Conservation (phyloP, 2,329 filamentous ascomycete genomes). For the Alternaria sp. region DNA sequence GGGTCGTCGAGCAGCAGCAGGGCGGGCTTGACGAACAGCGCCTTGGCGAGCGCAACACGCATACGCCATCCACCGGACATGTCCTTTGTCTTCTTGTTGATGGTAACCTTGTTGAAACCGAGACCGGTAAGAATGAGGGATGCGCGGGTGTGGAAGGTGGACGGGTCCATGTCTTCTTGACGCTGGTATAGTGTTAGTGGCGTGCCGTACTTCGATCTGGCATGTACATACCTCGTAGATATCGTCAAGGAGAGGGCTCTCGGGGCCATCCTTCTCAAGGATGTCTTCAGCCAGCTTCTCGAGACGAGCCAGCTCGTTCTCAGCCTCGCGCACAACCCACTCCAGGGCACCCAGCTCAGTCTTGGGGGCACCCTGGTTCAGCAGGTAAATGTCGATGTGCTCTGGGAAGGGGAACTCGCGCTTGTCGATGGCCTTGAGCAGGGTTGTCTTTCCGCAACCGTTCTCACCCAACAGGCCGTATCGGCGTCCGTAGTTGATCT, state of each 20-base stretch:
- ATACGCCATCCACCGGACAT: constrained; percentile 99
- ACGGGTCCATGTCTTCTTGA: constrained; percentile 98
- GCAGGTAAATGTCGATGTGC: constrained; percentile 95
- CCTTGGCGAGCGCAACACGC: constrained; percentile 97
- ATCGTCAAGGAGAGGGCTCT: constrained; percentile 87
- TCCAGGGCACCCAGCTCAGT: constrained; percentile 89
- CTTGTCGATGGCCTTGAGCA: constrained; percentile 90
- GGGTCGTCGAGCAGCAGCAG: constrained; percentile 96
- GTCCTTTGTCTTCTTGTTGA: constrained; percentile 99
- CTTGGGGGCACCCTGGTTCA: constrained; percentile 94
- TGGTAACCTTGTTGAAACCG: constrained; percentile 97
- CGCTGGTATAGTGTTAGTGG: constrained; percentile 62
- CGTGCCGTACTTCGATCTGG: background rate
- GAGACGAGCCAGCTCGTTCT: constrained; percentile 88
- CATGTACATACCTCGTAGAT: constrained; percentile 81
- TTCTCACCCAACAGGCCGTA: constrained; percentile 98
- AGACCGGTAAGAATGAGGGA: constrained; percentile 98
- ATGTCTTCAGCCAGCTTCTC: constrained; percentile 89
- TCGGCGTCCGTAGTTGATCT: constrained; percentile 88
- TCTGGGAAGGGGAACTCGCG: constrained; percentile 96
- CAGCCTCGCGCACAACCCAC: constrained; percentile 95
- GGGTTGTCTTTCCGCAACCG: constrained; percentile 98
- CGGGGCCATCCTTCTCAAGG: constrained; percentile 89
- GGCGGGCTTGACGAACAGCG: constrained; percentile 97
- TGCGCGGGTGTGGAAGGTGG: constrained; percentile 93